Base-by-base conservation (phyloP, 129 eudicot genomes). In the Flaveria trinervia region DNA sequence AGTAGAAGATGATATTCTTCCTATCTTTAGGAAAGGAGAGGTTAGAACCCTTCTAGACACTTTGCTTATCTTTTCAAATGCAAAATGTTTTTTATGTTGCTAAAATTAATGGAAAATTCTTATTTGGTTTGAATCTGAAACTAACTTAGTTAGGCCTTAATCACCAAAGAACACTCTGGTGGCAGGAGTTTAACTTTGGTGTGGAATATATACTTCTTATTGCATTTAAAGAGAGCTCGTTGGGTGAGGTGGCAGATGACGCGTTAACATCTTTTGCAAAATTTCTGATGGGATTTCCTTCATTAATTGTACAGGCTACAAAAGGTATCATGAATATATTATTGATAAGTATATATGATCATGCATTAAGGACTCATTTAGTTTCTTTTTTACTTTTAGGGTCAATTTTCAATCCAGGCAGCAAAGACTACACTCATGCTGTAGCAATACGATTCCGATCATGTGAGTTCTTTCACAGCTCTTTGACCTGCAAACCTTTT, bases 11-110 rank as follows among this genome's bases (percentile, higher is more conserved):
- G 97, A 90, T 43, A 90, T 93, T 28, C 86, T 93, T 79, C 76
- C 88, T 67, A 87, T 88, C 51, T 90, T 93, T 74, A 85, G 98
- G 39, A 93, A 93, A 87, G 98, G 97, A 90, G 96, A 90, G 97
- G 98, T 93, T 52, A 77, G 81, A 70, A 46, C 67, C 44, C 4
- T 62, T 62, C 18, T 4, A 6, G 4, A 62, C 18, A 62, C 68
- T 28, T 14, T 28, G 12, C 45, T 62, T 62, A 26, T 26, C n/a
- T 15, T 75, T 65, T 65, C 64, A 62, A 56, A 54, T 68, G 54
- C 26, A 66, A 77, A 39, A 39, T 68, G 25, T 23, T 12, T 13
- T 23, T 12, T 77, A 18, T 76, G 2, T 69, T 26, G 22, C 68
- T 61, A 12, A 61, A 18, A 18, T 4, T 20, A 56, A 18, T 17